phyloP scores from a whole-genome alignment of 1,284 basidiomycete genomes.

The Malassezia japonica region DNA sequence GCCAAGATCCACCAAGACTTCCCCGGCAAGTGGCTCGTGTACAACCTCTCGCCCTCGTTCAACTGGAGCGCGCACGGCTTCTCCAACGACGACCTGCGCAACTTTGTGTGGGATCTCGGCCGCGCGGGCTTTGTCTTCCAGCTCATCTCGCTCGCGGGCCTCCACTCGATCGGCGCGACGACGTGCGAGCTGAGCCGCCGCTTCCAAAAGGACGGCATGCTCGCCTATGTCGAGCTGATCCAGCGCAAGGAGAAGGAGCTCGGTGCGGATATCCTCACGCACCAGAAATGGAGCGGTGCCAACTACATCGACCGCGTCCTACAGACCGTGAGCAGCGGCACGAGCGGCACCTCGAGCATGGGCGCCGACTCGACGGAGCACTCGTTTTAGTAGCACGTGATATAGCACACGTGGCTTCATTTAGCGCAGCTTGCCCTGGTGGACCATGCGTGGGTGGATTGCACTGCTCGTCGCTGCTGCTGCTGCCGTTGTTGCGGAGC shows the following conservation, averaged over 20 bases:
- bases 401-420: background rate
- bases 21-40: constrained; percentile 78
- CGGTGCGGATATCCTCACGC: constrained; percentile 44
- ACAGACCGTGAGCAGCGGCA: constrained; percentile 40
- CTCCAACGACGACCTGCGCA: constrained; percentile 54
- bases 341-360: constrained; percentile 36
- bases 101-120: constrained; percentile 46
- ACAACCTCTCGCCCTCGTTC: constrained; percentile 86
- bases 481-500: background rate
- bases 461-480: background rate
- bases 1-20: constrained; percentile 62
- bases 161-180: constrained; percentile 40
- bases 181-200: constrained; percentile 41
- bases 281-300: constrained; percentile 46
- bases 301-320: constrained; percentile 43
- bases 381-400: constrained; percentile 8
- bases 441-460: too few relatives aligned
- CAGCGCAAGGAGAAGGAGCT: constrained; percentile 47
- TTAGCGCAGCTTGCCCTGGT: too few relatives aligned
- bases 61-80: constrained; percentile 81
- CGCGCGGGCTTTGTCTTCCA: constrained; percentile 45
- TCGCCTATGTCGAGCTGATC: constrained; percentile 43
- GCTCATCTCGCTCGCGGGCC: constrained; percentile 46
- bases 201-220: constrained; percentile 57
- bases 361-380: constrained; percentile 22